Evolutionary conservation across 371 early-diverging fungal species (phyloP).

Genomic region (Mucor circinelloides): DNA sequence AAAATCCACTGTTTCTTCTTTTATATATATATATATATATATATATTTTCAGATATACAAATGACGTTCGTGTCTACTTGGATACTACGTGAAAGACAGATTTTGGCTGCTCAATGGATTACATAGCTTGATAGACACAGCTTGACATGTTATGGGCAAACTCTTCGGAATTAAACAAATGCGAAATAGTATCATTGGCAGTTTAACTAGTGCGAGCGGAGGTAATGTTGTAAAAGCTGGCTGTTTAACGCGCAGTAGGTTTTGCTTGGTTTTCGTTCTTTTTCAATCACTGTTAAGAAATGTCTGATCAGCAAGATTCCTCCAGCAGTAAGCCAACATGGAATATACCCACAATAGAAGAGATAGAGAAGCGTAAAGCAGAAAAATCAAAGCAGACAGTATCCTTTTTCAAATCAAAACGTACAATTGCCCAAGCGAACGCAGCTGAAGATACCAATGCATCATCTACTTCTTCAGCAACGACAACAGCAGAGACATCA

Average conservation of each 20-base stretch:
- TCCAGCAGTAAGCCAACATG: neutral
- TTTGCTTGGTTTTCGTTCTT: neutral
- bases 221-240: neutral
- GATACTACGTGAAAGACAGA: no score
- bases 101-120: no score
- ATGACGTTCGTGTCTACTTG: no score
- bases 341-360: slow-evolving; percentile 12
- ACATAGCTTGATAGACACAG: no score
- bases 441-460: neutral
- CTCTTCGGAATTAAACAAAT: no score
- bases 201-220: no score
- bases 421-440: neutral
- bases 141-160: no score
- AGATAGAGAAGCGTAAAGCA: slow-evolving; percentile 6
- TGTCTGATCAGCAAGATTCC: neutral
- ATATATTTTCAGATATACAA: no score
- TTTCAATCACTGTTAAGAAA: neutral
- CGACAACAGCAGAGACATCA: no score
- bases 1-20: no score
- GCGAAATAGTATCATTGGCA: neutral
- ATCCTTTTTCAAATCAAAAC: slow-evolving; percentile 5
- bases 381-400: neutral
- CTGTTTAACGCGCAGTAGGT: neutral
- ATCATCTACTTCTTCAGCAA: neutral
- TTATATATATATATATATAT: no score